These are phyloP conservation scores for Aureobasidium pullulans DNA, from an alignment of 2,329 filamentous ascomycete genomes.

Conservation along the genomic window DNA sequence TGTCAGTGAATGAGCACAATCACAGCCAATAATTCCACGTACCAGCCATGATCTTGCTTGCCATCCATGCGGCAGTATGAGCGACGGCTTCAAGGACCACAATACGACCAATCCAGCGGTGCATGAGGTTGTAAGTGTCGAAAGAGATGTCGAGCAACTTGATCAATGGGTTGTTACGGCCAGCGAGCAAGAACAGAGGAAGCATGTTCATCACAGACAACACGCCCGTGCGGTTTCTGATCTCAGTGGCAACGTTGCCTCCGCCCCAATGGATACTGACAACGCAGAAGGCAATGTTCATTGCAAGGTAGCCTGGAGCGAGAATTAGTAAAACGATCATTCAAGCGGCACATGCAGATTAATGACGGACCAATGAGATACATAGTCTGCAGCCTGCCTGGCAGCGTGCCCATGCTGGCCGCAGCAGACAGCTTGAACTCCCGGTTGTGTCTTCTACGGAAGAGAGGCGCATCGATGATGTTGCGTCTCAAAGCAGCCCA, in stretches of 20 bases:
- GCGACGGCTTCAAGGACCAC: constrained; percentile 61
- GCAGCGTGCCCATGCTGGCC: constrained; percentile 43
- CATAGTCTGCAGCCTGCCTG: constrained; percentile 41
- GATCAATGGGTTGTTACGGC: constrained; percentile 73
- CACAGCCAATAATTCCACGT: neutral
- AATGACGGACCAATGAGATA: constrained; percentile 29
- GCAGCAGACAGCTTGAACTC: constrained; percentile 45
- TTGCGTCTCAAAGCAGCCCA: constrained; percentile 40
- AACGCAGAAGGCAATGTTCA: constrained; percentile 40
- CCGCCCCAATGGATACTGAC: constrained; percentile 54
- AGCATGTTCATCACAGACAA: constrained; percentile 71
- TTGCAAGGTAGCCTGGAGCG: constrained; percentile 36
- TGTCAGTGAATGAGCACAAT: neutral
- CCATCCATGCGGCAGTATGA: constrained; percentile 57
- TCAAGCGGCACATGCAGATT: neutral
- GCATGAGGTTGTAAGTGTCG: constrained; percentile 74
- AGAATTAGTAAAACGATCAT: neutral
- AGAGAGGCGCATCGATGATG: constrained; percentile 40
- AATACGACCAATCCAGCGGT: constrained; percentile 74
- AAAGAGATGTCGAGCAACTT: constrained; percentile 65
- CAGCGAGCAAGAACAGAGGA: constrained; percentile 66
- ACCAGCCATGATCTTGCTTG: constrained; percentile 31
- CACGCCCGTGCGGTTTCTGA: constrained; percentile 63
- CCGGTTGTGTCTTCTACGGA: constrained; percentile 42
- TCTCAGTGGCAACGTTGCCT: constrained; percentile 53